phyloP scores from a whole-genome alignment of 2,329 filamentous ascomycete genomes.

The Trichoderma cornu-damae region DNA sequence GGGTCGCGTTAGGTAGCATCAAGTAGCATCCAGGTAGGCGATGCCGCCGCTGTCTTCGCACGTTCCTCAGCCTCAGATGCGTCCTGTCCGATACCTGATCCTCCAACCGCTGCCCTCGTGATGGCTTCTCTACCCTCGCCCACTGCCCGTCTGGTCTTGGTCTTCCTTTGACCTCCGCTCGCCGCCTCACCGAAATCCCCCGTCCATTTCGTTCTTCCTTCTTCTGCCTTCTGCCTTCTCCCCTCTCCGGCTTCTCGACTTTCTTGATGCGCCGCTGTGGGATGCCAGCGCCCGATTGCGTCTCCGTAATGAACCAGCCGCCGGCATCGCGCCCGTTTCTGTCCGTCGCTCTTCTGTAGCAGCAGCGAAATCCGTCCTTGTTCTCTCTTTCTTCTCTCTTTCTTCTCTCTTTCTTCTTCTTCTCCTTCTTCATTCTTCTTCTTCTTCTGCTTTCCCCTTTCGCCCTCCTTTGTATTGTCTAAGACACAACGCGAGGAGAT shows the following conservation, averaged over 20 bases:
- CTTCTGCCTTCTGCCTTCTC: too few species aligned
- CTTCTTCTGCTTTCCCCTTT: background rate
- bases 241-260: too few species aligned
- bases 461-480: background rate
- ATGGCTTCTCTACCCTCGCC: slow-evolving; percentile 8
- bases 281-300: background rate
- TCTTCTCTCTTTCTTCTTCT: background rate
- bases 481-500: too few species aligned
- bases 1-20: too few species aligned
- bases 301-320: slow-evolving; percentile 10
- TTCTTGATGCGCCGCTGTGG: background rate
- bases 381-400: too few species aligned
- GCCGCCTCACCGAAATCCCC: background rate
- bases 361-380: too few species aligned
- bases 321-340: background rate
- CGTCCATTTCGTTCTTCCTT: background rate
- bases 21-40: too few species aligned
- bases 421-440: background rate
- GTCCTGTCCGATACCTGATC: slow-evolving; percentile 1
- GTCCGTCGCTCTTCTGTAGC: background rate
- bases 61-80: slow-evolving; percentile 19
- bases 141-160: background rate
- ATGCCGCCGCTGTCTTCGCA: too few species aligned
- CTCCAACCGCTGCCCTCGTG: slow-evolving; percentile 10
- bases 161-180: background rate